Conservation (phyloP, 805 yeast species). For the Starmerella scarabaei region DNA sequence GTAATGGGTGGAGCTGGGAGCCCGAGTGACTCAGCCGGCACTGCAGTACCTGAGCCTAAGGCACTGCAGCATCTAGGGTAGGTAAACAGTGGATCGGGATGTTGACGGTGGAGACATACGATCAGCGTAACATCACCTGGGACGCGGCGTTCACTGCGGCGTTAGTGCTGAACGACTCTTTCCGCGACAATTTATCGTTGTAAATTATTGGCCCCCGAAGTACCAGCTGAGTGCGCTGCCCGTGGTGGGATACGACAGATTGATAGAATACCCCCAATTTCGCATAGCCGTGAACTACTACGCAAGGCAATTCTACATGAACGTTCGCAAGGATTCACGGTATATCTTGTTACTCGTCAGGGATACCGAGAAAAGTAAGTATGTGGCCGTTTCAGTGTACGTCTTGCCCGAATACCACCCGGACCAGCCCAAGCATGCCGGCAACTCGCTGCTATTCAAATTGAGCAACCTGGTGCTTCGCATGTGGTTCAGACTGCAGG, state of each 20-base stretch:
- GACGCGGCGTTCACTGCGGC: slow-evolving; percentile 6
- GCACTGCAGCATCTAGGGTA: too few relatives aligned
- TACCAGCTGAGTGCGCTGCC: slow-evolving; percentile 4
- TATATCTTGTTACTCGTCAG: slow-evolving; percentile 1
- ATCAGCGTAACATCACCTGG: slow-evolving; percentile 6
- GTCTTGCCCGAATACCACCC: slow-evolving; percentile 8
- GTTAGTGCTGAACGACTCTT: slow-evolving; percentile 8
- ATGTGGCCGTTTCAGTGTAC: slow-evolving; percentile 4
- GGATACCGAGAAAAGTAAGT: not conserved
- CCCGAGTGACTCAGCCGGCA: too few relatives aligned
- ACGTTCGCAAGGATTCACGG: slow-evolving; percentile 6
- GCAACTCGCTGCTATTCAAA: not conserved
- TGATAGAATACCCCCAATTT: slow-evolving; percentile 2
- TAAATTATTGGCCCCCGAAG: slow-evolving; percentile 8
- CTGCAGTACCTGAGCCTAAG: too few relatives aligned
- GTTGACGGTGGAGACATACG: slow-evolving; percentile 1
- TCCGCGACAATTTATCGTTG: slow-evolving; percentile 11
- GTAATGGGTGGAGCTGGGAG: too few relatives aligned
- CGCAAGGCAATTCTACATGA: slow-evolving; percentile 5
- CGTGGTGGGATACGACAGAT: not conserved
- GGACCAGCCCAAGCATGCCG: not conserved
- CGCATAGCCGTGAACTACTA: not conserved
- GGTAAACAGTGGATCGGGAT: too few relatives aligned
- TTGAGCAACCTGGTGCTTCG: slow-evolving; percentile 2
- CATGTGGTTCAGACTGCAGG: slow-evolving; percentile 3